phyloP scores from a whole-genome alignment of 2,329 filamentous ascomycete genomes.

The Stagonosporopsis rhizophila region DNA sequence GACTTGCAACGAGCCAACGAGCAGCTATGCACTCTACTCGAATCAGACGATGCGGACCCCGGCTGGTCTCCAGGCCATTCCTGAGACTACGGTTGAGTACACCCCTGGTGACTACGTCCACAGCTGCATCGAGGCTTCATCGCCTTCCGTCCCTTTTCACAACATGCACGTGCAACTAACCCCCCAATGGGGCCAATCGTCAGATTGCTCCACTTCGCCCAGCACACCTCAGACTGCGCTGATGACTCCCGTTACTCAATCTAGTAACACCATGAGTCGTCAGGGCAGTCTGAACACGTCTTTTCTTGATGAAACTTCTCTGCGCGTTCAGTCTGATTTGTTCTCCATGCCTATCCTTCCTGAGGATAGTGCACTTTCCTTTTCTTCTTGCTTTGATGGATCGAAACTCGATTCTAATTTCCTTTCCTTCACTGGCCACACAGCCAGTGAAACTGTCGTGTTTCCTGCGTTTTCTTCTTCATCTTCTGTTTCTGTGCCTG shows the following conservation, averaged over 20 bases:
- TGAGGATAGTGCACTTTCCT: constrained; percentile 46
- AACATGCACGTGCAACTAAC: constrained; percentile 42
- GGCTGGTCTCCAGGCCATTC: constrained; percentile 35
- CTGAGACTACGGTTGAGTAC: constrained; percentile 46
- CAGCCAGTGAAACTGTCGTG: constrained; percentile 47
- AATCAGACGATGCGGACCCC: constrained; percentile 30
- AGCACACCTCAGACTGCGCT: constrained; percentile 47
- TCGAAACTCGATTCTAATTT: constrained; percentile 45
- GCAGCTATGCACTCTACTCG: constrained; percentile 45
- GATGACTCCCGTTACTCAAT: constrained; percentile 48
- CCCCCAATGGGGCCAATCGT: constrained; percentile 43
- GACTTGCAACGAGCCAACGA: constrained; percentile 29
- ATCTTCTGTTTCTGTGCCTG: constrained; percentile 39
- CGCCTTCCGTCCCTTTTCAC: constrained; percentile 29
- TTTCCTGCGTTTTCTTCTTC: constrained; percentile 40
- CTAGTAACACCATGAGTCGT: constrained; percentile 54
- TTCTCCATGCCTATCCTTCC: constrained; percentile 45
- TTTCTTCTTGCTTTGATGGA: constrained; percentile 40
- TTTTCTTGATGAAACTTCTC: constrained; percentile 46
- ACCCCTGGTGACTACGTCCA: constrained; percentile 47
- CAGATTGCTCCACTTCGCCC: constrained; percentile 46
- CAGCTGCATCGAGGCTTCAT: constrained; percentile 37
- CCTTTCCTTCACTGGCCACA: constrained; percentile 43
- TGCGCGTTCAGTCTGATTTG: constrained; percentile 53
- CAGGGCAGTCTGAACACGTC: constrained; percentile 53